Conservation (phyloP, 495 filamentous ascomycete genomes). For the Penicillium soppii region DNA sequence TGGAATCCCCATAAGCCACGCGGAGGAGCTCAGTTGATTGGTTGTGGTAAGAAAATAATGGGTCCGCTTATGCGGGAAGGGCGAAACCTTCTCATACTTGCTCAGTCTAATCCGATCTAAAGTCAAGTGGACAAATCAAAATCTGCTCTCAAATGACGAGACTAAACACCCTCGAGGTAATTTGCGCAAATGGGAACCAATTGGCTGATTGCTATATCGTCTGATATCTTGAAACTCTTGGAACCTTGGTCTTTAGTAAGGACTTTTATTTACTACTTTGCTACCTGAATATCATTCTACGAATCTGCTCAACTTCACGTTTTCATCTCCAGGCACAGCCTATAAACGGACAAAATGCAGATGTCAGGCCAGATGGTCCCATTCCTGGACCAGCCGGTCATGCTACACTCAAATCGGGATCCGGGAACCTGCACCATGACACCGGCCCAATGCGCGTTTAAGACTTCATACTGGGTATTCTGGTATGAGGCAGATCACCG, state of each 20-base stretch:
- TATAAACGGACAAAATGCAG: background rate
- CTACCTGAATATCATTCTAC: no score
- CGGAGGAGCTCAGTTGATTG: background rate
- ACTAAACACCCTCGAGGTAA: background rate
- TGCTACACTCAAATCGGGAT: slow-evolving; percentile 46
- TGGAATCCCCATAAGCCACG: background rate
- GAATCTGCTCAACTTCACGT: background rate
- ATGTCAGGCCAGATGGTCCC: slow-evolving; percentile 24
- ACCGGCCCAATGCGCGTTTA: slow-evolving; percentile 47
- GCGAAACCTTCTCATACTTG: slow-evolving; percentile 1
- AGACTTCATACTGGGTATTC: slow-evolving; percentile 44
- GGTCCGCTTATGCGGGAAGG: background rate
- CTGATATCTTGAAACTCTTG: no score
- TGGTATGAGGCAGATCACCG: slow-evolving; percentile 56
- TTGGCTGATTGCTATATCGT: background rate
- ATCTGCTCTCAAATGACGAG: background rate
- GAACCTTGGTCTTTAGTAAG: no score
- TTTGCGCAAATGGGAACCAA: background rate
- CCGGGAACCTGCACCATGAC: slow-evolving; percentile 45
- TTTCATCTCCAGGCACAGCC: background rate
- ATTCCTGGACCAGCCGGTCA: slow-evolving; percentile 47
- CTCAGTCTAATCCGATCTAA: background rate
- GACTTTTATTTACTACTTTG: no score
- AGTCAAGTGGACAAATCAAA: background rate
- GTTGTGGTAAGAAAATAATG: background rate